A percentile compares a stretch with the other conserved stretches of the same genome.
phyloP scores from a whole-genome alignment of 441 rosid species.

The Mallotus japonicus region DNA sequence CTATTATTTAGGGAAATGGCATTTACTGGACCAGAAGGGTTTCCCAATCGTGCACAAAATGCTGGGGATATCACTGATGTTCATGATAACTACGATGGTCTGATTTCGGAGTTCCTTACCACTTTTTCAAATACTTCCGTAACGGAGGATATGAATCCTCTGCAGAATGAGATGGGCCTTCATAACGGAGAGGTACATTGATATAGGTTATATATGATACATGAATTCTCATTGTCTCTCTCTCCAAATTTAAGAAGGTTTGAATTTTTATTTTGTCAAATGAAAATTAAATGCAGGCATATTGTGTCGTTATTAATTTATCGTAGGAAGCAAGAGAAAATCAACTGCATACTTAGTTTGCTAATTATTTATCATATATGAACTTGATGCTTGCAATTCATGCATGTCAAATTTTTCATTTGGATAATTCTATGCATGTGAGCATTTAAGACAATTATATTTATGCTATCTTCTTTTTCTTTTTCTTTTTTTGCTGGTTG shows the following conservation, averaged over 20 bases:
- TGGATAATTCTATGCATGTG: background rate
- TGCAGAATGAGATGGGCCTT: constrained; percentile 52
- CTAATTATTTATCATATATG: background rate
- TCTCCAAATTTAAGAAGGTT: background rate
- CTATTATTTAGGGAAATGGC: constrained; percentile 55
- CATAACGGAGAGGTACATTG: constrained; percentile 66
- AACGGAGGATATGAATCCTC: constrained; percentile 45
- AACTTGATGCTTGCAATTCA: background rate
- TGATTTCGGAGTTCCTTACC: constrained; percentile 64
- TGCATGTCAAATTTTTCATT: background rate
- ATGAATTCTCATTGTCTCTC: background rate
- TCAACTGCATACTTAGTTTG: background rate
- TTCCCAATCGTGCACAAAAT: constrained; percentile 32
- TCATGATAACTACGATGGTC: constrained; percentile 68
- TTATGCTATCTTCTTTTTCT: background rate
- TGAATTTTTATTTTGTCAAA: background rate
- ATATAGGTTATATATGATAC: constrained; percentile 15
- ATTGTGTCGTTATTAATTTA: background rate
- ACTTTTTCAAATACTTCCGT: constrained; percentile 51
- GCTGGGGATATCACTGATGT: constrained; percentile 47
- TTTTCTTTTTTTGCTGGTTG: background rate
- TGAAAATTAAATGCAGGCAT: background rate
- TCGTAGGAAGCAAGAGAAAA: background rate
- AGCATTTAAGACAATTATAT: background rate
- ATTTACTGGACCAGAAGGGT: constrained; percentile 40